Conservation (phyloP, 768 basidiomycete genomes). For the Flagelloscypha sp. region DNA sequence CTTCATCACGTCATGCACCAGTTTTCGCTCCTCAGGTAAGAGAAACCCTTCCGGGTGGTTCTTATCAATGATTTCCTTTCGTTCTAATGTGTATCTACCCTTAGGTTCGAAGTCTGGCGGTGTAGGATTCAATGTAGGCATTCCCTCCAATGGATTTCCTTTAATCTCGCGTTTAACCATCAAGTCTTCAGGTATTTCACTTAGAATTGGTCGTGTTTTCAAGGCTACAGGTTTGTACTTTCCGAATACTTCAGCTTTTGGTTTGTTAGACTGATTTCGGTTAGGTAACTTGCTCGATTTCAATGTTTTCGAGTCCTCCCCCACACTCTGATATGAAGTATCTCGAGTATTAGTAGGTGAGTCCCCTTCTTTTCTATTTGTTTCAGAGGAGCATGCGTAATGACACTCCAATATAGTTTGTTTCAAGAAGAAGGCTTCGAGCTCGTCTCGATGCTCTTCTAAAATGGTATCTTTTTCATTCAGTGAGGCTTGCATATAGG, state of each 20-base stretch:
- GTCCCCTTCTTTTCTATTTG: too few species aligned
- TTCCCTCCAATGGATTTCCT: constrained; percentile 22
- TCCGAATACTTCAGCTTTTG: constrained; percentile 5
- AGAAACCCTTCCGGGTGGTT: constrained; percentile 23
- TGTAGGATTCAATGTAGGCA: constrained; percentile 19
- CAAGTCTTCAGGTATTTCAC: constrained; percentile 24
- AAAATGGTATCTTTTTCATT: too few species aligned
- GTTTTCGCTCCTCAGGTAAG: constrained; percentile 26
- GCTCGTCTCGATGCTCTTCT: too few species aligned
- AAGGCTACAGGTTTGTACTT: constrained; percentile 27
- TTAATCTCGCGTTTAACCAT: constrained; percentile 21
- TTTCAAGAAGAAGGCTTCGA: too few species aligned
- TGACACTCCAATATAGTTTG: too few species aligned
- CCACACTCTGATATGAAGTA: too few species aligned
- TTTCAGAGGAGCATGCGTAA: too few species aligned
- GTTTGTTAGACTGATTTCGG: too few species aligned
- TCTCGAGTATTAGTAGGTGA: too few species aligned
- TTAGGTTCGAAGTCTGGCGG: constrained; percentile 27
- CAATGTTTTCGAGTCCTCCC: too few species aligned
- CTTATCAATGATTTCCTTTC: constrained; percentile 17
- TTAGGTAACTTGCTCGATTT: too few species aligned
- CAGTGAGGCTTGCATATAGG: too few species aligned
- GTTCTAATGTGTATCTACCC: constrained; percentile 16
- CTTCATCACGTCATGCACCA: constrained; percentile 22
- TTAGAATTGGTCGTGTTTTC: constrained; percentile 24